Conservation (phyloP, 176 grass and related monocot species). For the Cenchrus americanus region DNA sequence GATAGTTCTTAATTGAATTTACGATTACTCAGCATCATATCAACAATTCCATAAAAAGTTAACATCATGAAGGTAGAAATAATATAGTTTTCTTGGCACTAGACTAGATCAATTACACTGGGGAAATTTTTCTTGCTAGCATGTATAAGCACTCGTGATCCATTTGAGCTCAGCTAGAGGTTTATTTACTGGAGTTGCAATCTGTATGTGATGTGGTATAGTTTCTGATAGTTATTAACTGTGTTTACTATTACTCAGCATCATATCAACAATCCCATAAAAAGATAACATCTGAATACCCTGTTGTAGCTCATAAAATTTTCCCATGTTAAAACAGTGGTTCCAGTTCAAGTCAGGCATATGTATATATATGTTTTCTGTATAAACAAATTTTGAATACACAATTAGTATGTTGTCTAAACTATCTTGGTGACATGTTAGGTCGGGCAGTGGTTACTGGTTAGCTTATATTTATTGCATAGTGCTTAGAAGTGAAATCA, state of each 20-base stretch:
- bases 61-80: conserved; percentile 51
- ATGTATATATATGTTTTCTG: conserved; percentile 12
- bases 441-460: background rate
- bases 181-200: conserved; percentile 28
- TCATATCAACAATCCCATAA: background rate
- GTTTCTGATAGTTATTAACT: conserved; percentile 19
- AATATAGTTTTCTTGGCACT: conserved; percentile 28
- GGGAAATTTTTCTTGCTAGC: conserved; percentile 33
- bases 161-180: background rate
- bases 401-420: conserved; percentile 12
- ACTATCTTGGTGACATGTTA: conserved; percentile 24
- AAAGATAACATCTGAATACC: background rate
- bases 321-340: conserved; percentile 7
- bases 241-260: background rate
- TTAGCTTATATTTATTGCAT: conserved; percentile 3
- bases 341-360: conserved; percentile 7
- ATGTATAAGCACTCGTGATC: background rate
- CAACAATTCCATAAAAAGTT: no score
- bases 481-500: conserved; percentile 25
- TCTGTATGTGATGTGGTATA: background rate
- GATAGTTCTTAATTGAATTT: no score
- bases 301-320: conserved; percentile 13
- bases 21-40: no score
- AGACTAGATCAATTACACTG: conserved; percentile 23
- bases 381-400: conserved; percentile 14